Evolutionary conservation across 1,284 basidiomycete genomes (phyloP), one percentile per base, ranked within the genome.

Genomic region (Leccinum pachyderme): DNA sequence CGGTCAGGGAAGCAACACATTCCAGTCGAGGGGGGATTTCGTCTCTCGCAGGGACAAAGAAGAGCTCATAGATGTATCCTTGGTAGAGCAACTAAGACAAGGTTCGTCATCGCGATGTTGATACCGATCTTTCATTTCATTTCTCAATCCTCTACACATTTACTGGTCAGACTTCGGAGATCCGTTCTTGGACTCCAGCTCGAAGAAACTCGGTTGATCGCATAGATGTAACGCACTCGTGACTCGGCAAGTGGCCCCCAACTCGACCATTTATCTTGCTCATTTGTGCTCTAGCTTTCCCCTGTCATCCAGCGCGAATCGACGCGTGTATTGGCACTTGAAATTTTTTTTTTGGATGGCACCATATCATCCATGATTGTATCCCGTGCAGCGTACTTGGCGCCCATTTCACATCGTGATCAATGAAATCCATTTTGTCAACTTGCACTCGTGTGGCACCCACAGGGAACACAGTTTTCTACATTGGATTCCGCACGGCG

Each of bases 151-250:
- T 25, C 59, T 41, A 46, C 55, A 48, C 4, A 39, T 32, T 49
- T 28, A 12, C 31, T 54, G 46, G 31, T 33, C 59, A 79, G 77
- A 73, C 53, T 76, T 80, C 47, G 78, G 78, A 32, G 78, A 79
- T 58, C 77, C 77, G n/a, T 76, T 80, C 55, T 66, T 78, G 50
- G 76, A 80, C 3, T 50, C 65, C 48, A 37, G 51, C 44, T 48
- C 47, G 15, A 67, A 67, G 47, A 62, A 58, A 28, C 39, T 57
- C 39, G 58, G 63, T 6, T 69, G 51, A 64, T 58, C 25, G 37
- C 18, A 47, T 44, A 9, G 5, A 43, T 18, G 13, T 22, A 15
- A 29, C n/a, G 15, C 15, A 49, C 4, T 24, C 13, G 18, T 44
- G 45, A 50, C 48, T n/a, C 3, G 5, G 12, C 28, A 12, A 51